Evolutionary conservation across 192 early-diverging fungal species (phyloP).

Genomic region (Coemansia sp.): DNA sequence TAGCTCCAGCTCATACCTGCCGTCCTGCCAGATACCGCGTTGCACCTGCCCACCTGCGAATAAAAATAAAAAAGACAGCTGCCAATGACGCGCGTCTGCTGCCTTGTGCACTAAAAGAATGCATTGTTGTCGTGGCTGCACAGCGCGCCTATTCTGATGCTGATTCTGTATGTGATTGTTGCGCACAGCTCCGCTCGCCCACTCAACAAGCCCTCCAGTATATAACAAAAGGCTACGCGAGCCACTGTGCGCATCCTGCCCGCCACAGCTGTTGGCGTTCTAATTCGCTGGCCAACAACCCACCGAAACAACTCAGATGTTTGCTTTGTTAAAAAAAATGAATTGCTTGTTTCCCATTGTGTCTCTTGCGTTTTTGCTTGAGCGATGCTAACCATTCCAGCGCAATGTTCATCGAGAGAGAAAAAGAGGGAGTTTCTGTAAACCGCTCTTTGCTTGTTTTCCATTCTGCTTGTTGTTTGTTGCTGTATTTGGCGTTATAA

Average conservation of each 20-base stretch:
- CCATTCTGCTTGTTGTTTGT: background rate
- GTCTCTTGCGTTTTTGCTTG: background rate
- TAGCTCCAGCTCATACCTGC: background rate
- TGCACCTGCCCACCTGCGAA: background rate
- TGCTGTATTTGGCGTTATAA: constrained; percentile 3
- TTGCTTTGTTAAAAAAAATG: background rate
- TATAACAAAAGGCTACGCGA: background rate
- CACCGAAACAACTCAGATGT: background rate
- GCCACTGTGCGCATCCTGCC: background rate
- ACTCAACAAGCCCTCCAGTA: background rate
- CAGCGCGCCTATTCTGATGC: constrained; percentile 6
- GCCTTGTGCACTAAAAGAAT: constrained; percentile 1
- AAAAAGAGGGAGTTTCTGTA: background rate
- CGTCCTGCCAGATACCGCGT: background rate
- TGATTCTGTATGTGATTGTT: background rate
- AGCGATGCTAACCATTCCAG: background rate
- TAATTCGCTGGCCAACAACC: background rate
- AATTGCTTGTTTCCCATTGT: background rate
- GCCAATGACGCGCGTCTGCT: background rate
- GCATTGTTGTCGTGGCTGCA: constrained; percentile 2
- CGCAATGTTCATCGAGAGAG: background rate
- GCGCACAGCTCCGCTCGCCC: background rate
- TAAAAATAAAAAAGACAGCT: background rate
- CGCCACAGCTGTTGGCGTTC: background rate
- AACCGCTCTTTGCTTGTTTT: background rate